These are phyloP conservation scores for rapeseed (Brassica napus) DNA, from an alignment of 345 rosid genomes.

Conservation along the genomic window DNA sequence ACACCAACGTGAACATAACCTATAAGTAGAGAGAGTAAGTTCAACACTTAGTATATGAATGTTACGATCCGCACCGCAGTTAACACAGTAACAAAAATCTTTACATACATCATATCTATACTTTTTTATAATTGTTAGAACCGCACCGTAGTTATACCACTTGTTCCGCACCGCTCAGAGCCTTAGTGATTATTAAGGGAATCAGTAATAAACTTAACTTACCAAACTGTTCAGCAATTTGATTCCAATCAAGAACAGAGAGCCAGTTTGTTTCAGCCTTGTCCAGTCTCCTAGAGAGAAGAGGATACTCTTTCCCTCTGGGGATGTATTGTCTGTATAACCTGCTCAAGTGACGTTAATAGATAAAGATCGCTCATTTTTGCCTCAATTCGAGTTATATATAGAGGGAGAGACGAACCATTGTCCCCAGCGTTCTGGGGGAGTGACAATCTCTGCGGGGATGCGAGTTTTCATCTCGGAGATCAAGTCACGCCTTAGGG, in stretches of 20 bases:
- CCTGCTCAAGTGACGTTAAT: constrained; percentile 37
- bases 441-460: constrained; percentile 61
- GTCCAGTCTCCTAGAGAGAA: constrained; percentile 62
- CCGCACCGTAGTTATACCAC: too few relatives aligned
- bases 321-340: constrained; percentile 72
- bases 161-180: too few relatives aligned
- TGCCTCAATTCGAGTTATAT: background rate
- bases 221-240: constrained; percentile 75
- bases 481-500: constrained; percentile 48
- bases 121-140: too few relatives aligned
- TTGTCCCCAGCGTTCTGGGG: constrained; percentile 85
- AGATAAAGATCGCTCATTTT: constrained; percentile 12
- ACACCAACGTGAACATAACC: constrained; percentile 87
- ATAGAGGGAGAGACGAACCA: constrained; percentile 48
- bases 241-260: constrained; percentile 86
- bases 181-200: too few relatives aligned
- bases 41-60: background rate
- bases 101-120: too few relatives aligned
- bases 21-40: constrained; percentile 20
- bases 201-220: constrained; percentile 25
- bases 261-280: constrained; percentile 42
- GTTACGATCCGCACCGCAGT: too few relatives aligned
- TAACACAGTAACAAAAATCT: too few relatives aligned
- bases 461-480: constrained; percentile 68
- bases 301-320: constrained; percentile 81